Evolutionary conservation across 2,329 filamentous ascomycete species (phyloP), one percentile per base, ranked within the genome.

Genomic region (Ophiobolus disseminans): DNA sequence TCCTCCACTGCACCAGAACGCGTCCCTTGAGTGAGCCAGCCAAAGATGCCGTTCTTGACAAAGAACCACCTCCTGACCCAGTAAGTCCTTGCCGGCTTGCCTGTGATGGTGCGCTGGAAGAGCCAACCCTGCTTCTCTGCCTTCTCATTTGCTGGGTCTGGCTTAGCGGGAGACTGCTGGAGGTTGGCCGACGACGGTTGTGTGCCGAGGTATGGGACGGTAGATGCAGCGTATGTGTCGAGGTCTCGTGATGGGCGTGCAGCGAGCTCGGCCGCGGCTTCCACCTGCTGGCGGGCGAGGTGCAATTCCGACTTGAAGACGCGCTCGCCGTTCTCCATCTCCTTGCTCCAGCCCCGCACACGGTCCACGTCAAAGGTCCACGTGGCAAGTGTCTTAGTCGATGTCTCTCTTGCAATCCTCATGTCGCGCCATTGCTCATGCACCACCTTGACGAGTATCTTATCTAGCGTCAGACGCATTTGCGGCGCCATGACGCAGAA

Each of bases 11-110:
- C 93, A 35, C 86, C 86, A 35, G 85, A 86, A 49, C 92, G 86
- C 0, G 85, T 79, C 3, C 90, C 89, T 64, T 95, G 91, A 16
- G 94, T 84, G 4, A 99, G 80, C 86, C 91, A 97, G 17, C 94
- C 94, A 73, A 99, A 97, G 48, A 97, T 94, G 30, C 94, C 93
- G 66, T 96, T 88, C 57, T 93, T 92, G 61, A 96, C 88, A 71
- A 96, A 97, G 68, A 94, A 96, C 94, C 94, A 99, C 43, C 93
- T 83, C 50, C 91, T 84, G 20, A 91, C 83, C 94, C 94, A 99
- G 31, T 85, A 83, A n/a, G 91, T 91, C 53, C 93, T 82, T 11
- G 91, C 89, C 0, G 93, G 93, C 72, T 97, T 97, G 26, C 91
- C 92, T 1, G 89, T 86, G 6, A 92, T 78, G 1, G 87, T 89